Conservation (phyloP, 805 yeast genomes). For the Ogataea thermomethanolica region DNA sequence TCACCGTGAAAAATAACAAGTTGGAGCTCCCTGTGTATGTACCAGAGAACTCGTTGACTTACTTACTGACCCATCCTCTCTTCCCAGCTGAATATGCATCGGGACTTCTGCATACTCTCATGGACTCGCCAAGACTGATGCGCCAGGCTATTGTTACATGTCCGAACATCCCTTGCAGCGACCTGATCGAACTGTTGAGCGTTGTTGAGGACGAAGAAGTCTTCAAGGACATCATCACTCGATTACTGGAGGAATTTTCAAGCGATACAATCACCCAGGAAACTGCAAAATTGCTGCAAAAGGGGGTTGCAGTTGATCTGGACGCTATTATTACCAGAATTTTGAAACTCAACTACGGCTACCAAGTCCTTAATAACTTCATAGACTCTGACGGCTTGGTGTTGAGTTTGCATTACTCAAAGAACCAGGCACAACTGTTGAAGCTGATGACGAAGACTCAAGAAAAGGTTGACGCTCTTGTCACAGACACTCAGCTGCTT, state of each 20-base stretch:
- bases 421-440: conserved; percentile 42
- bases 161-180: conserved; percentile 61
- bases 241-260: conserved; percentile 66
- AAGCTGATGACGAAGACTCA: conserved; percentile 48
- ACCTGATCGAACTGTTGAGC: conserved; percentile 59
- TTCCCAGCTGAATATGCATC: conserved; percentile 62
- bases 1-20: conserved; percentile 25
- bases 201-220: conserved; percentile 56
- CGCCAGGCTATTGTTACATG: conserved; percentile 83
- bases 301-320: conserved; percentile 32
- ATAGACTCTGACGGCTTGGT: conserved; percentile 69
- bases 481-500: conserved; percentile 41
- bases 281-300: conserved; percentile 37
- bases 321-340: conserved; percentile 46
- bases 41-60: conserved; percentile 62
- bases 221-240: conserved; percentile 61
- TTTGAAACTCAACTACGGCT: conserved; percentile 47
- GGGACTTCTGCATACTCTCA: conserved; percentile 50
- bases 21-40: conserved; percentile 31
- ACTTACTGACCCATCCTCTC: conserved; percentile 81
- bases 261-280: conserved; percentile 52
- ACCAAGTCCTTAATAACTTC: conserved; percentile 58
- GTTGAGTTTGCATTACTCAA: conserved; percentile 56
- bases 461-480: conserved; percentile 33
- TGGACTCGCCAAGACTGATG: conserved; percentile 56